Evolutionary conservation across 805 yeast genomes (phyloP).

Genomic region (Clavispora vitiphila): DNA sequence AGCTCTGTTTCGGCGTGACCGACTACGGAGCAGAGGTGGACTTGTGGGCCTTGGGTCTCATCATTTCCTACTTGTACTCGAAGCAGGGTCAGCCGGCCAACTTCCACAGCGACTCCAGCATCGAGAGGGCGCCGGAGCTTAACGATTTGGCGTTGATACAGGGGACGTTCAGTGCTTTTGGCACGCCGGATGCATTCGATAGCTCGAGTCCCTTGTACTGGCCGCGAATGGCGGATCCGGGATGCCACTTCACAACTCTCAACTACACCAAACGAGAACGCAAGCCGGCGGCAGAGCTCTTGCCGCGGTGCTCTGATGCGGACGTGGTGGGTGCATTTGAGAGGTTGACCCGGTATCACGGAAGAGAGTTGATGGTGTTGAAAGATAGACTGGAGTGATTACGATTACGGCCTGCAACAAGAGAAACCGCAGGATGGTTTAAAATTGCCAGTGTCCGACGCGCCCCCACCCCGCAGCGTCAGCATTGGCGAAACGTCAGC

Average conservation of each 20-base stretch:
- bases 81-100: conserved; percentile 27
- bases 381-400: no score
- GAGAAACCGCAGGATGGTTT: no score
- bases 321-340: conserved; percentile 7
- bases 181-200: conserved; percentile 47
- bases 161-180: conserved; percentile 51
- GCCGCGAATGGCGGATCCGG: conserved; percentile 30
- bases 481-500: no score
- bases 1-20: conserved; percentile 55
- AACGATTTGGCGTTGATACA: conserved; percentile 59
- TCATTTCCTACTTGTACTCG: conserved; percentile 49
- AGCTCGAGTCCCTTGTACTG: conserved; percentile 21
- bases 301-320: conserved; percentile 30
- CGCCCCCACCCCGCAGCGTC: no score
- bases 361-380: conserved; percentile 1
- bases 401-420: no score
- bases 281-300: conserved; percentile 16
- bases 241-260: conserved; percentile 27
- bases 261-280: conserved; percentile 14
- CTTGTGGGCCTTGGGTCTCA: conserved; percentile 67
- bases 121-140: conserved; percentile 15
- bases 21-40: conserved; percentile 56
- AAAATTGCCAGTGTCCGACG: no score
- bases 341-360: conserved; percentile 9
- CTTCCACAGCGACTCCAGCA: conserved; percentile 19